Percentiles rank a stretch among this genome's conserved stretches.
Conservation (phyloP, 2,329 filamentous ascomycete species). For the Monosporascus sp. region DNA sequence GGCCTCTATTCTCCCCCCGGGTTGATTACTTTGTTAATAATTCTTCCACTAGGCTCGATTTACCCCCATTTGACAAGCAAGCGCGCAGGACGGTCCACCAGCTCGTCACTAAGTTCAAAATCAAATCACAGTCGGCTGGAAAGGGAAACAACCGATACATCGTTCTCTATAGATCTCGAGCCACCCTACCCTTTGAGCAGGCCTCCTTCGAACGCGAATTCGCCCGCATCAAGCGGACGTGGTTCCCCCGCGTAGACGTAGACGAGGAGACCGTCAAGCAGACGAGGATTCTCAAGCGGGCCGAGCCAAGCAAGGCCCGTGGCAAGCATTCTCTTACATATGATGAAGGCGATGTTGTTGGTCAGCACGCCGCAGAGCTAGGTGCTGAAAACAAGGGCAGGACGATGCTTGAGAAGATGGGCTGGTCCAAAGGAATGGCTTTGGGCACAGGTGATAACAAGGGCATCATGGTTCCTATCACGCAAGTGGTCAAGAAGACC, state of each 20-base stretch:
- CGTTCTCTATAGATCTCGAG: constrained; percentile 66
- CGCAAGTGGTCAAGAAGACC: constrained; percentile 78
- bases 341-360: constrained; percentile 82
- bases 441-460: constrained; percentile 79
- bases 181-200: constrained; percentile 58
- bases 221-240: constrained; percentile 43
- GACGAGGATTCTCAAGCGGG: constrained; percentile 15
- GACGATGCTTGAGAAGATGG: constrained; percentile 93
- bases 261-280: constrained; percentile 23
- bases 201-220: constrained; percentile 45
- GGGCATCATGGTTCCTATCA: constrained; percentile 80
- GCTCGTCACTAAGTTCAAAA: constrained; percentile 65
- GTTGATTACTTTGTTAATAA: too few relatives aligned
- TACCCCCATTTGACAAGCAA: constrained; percentile 80
- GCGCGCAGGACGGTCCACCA: constrained; percentile 76
- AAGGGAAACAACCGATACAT: constrained; percentile 68
- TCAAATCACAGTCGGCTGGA: constrained; percentile 82
- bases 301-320: constrained; percentile 20
- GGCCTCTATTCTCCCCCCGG: not conserved
- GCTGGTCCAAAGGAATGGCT: constrained; percentile 82
- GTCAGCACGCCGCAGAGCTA: constrained; percentile 77
- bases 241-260: constrained; percentile 49
- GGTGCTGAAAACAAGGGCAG: constrained; percentile 77
- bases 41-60: constrained; percentile 49
- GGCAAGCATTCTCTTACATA: constrained; percentile 47